phyloP scores from a whole-genome alignment of 2,329 filamentous ascomycete genomes.

The Pseudocercospora crystallina region DNA sequence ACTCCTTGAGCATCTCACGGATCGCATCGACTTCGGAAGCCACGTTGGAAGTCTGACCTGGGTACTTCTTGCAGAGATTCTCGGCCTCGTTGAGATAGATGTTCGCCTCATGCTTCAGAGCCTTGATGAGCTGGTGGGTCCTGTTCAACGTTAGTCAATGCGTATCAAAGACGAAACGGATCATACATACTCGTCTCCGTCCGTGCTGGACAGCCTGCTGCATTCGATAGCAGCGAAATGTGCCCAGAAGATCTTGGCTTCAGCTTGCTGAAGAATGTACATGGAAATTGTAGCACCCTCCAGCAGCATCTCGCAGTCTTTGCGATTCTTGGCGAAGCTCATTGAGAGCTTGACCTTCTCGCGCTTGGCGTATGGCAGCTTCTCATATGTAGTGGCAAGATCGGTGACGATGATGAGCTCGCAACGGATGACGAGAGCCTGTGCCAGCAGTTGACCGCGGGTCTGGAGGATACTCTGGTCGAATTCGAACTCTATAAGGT shows the following conservation, averaged over 20 bases:
- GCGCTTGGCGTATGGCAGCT: neutral
- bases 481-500: constrained; percentile 19
- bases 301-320: constrained; percentile 46
- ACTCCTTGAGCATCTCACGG: constrained; percentile 49
- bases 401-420: constrained; percentile 52
- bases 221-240: constrained; percentile 50
- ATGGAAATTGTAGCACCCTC: constrained; percentile 37
- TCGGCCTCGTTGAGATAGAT: constrained; percentile 31
- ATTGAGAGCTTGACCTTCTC: constrained; percentile 21
- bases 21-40: constrained; percentile 46
- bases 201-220: constrained; percentile 14
- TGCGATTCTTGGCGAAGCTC: constrained; percentile 37
- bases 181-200: neutral
- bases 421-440: constrained; percentile 49
- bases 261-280: constrained; percentile 47
- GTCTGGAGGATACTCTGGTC: constrained; percentile 32
- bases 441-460: constrained; percentile 42
- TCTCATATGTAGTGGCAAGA: constrained; percentile 33
- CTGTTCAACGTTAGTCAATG: neutral
- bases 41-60: constrained; percentile 36
- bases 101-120: constrained; percentile 21
- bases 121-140: constrained; percentile 2
- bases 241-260: constrained; percentile 53
- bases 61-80: constrained; percentile 26
- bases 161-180: too few species aligned